These are phyloP conservation scores for Clausena lansium DNA, from an alignment of 345 rosid genomes.

Conservation along the genomic window DNA sequence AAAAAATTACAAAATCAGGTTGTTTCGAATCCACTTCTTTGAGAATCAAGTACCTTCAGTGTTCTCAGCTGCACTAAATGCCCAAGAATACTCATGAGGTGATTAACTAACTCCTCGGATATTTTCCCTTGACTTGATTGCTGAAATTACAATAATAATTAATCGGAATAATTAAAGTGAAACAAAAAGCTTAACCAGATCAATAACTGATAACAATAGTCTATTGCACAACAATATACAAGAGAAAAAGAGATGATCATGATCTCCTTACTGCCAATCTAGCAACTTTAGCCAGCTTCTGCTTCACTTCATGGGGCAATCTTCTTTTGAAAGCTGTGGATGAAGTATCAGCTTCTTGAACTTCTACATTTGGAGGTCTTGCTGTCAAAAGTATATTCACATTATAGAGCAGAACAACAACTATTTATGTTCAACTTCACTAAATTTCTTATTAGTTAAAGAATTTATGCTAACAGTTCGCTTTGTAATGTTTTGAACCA, in stretches of 20 bases:
- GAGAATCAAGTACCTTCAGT: constrained; percentile 33
- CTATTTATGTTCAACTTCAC: neutral
- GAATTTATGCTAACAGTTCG: neutral
- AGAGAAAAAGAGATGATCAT: neutral
- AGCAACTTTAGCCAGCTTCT: constrained; percentile 48
- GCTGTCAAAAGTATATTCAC: constrained; percentile 19
- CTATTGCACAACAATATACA: neutral
- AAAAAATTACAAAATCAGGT: neutral
- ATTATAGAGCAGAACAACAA: neutral
- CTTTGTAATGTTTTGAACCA: too few relatives aligned
- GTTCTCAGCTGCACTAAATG: constrained; percentile 41
- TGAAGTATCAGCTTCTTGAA: constrained; percentile 31
- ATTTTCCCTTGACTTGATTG: constrained; percentile 43
- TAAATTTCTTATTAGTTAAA: neutral
- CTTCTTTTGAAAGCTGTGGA: constrained; percentile 29
- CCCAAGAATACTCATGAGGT: constrained; percentile 41
- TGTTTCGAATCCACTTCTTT: neutral
- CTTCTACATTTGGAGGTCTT: constrained; percentile 22
- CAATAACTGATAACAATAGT: neutral
- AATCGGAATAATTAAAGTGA: neutral
- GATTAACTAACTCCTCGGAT: constrained; percentile 37
- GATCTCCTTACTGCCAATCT: constrained; percentile 28
- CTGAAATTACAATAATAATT: constrained; percentile 20
- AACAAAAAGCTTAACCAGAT: constrained; percentile 2
- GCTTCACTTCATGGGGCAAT: constrained; percentile 40